Percentiles rank a stretch among this genome's conserved stretches.
These are phyloP conservation scores for Neopestalotiopsis rosae DNA, from an alignment of 2,329 filamentous ascomycete genomes.

Conservation along the genomic window DNA sequence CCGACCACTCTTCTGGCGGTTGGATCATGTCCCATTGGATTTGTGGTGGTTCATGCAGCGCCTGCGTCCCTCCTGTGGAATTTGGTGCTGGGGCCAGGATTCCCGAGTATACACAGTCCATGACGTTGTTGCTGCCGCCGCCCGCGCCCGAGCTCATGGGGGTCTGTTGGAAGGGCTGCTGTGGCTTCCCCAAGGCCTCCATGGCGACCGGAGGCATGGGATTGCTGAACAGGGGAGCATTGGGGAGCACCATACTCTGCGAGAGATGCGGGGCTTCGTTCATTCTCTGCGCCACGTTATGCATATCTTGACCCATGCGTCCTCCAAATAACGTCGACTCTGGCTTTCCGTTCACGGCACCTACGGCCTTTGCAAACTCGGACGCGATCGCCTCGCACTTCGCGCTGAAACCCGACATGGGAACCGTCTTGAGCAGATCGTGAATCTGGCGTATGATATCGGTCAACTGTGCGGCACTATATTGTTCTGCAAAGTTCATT, in stretches of 20 bases:
- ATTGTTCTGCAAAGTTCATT: slow-evolving; percentile 21
- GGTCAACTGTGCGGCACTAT: slow-evolving; percentile 26
- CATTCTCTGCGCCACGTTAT: slow-evolving; percentile 11
- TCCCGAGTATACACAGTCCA: slow-evolving; percentile 19
- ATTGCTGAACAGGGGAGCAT: not conserved
- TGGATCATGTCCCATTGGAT: slow-evolving; percentile 22
- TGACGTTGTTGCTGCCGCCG: not conserved
- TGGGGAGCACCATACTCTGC: not conserved
- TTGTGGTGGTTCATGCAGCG: not conserved
- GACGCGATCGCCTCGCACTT: slow-evolving; percentile 28
- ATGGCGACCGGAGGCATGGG: not conserved
- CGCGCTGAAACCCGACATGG: slow-evolving; percentile 32
- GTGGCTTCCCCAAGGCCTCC: not conserved
- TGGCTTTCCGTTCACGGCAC: slow-evolving; percentile 24
- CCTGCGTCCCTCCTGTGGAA: not conserved
- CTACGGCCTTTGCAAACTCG: slow-evolving; percentile 28
- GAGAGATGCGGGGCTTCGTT: not conserved
- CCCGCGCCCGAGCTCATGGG: not conserved
- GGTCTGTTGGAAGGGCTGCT: not conserved
- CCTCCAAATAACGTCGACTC: slow-evolving; percentile 19
- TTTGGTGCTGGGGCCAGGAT: slow-evolving; percentile 1
- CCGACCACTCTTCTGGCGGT: slow-evolving; percentile 19
- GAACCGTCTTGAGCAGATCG: slow-evolving; percentile 28
- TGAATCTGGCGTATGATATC: slow-evolving; percentile 25
- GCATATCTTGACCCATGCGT: slow-evolving; percentile 13